Conservation (phyloP, 768 basidiomycete species). For the Tulasnella sp. region DNA sequence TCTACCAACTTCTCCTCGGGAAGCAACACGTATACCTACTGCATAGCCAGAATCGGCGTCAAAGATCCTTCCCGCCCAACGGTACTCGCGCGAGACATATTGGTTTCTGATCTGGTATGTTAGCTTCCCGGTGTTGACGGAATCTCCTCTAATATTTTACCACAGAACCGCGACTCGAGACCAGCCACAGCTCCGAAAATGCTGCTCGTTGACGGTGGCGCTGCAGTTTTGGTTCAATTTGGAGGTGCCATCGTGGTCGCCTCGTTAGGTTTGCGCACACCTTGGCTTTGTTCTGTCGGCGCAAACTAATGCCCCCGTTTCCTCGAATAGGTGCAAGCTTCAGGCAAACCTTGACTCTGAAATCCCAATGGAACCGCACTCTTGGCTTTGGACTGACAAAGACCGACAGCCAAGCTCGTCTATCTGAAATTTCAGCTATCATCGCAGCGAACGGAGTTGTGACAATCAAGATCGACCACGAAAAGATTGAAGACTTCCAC, state of each 20-base stretch:
- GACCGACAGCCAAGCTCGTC: neutral
- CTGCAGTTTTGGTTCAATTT: slow-evolving; percentile 21
- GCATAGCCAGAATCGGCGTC: neutral
- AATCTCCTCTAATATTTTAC: neutral
- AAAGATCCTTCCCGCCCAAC: neutral
- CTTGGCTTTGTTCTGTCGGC: neutral
- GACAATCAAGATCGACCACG: slow-evolving; percentile 15
- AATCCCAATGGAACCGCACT: slow-evolving; percentile 21
- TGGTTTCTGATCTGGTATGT: slow-evolving; percentile 18
- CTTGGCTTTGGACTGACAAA: slow-evolving; percentile 20
- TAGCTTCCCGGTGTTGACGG: neutral
- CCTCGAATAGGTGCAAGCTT: slow-evolving; percentile 20
- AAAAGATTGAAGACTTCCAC: slow-evolving; percentile 23
- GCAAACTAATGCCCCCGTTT: neutral
- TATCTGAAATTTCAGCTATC: slow-evolving; percentile 16
- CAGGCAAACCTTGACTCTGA: slow-evolving; percentile 26
- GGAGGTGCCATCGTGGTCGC: slow-evolving; percentile 19
- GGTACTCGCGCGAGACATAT: neutral
- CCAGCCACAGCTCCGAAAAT: slow-evolving; percentile 22
- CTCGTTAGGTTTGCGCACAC: slow-evolving; percentile 15
- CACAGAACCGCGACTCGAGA: slow-evolving; percentile 14
- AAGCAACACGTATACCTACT: slow-evolving; percentile 6
- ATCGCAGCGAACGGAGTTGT: slow-evolving; percentile 21
- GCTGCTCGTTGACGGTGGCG: slow-evolving; percentile 23
- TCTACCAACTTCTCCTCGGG: neutral